Conservation (phyloP, 305 asterid genomes). For the Fraxinus angustifolia region DNA sequence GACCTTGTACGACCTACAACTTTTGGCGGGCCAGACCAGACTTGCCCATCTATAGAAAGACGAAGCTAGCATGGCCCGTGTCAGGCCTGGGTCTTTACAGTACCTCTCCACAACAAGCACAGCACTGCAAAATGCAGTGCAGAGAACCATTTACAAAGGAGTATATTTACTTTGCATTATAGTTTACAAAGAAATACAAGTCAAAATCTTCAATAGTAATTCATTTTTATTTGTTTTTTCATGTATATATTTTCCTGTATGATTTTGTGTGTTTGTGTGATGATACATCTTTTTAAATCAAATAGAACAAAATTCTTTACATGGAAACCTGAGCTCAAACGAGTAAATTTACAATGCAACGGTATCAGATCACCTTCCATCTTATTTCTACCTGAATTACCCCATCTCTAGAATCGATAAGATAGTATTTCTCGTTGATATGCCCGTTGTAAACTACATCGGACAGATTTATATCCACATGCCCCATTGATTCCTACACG, state of each 20-base stretch:
- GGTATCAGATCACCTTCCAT: constrained; percentile 61
- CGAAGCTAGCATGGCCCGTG: neutral
- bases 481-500: constrained; percentile 41
- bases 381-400: constrained; percentile 57
- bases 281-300: neutral
- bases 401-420: constrained; percentile 69
- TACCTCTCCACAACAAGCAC: neutral
- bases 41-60: neutral
- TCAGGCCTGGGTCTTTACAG: neutral
- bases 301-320: constrained; percentile 16
- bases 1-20: neutral
- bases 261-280: neutral
- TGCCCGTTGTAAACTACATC: constrained; percentile 66
- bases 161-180: neutral
- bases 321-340: neutral
- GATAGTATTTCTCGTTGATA: constrained; percentile 64
- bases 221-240: neutral
- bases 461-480: constrained; percentile 42
- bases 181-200: neutral
- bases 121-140: neutral
- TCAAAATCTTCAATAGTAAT: neutral
- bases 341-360: neutral
- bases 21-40: neutral
- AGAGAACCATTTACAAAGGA: neutral
- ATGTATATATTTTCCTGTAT: neutral